Conservation (phyloP, 192 early-diverging fungal species). For the Backusella tuberculispora region DNA sequence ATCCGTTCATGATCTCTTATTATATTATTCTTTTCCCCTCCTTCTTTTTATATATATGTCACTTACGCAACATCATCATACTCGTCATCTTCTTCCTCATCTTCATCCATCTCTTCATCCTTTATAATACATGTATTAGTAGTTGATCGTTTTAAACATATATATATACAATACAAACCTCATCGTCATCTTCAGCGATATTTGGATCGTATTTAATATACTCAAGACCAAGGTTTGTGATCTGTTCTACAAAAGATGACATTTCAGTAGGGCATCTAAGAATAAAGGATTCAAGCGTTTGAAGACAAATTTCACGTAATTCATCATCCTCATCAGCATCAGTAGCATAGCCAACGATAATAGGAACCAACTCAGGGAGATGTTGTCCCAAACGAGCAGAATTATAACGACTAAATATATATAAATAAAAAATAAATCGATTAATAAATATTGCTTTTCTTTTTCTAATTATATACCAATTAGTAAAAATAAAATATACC, state of each 20-base stretch:
- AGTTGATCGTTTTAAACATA: not conserved
- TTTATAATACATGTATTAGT: slow-evolving; percentile 47
- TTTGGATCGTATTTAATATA: slow-evolving; percentile 88
- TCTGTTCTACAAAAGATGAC: slow-evolving; percentile 58
- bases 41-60: not conserved
- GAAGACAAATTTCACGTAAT: slow-evolving; percentile 79
- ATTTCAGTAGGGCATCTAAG: slow-evolving; percentile 81
- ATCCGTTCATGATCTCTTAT: no score
- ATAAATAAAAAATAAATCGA: not conserved
- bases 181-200: slow-evolving; percentile 67
- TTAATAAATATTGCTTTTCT: not conserved
- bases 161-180: slow-evolving; percentile 29
- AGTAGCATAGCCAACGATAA: slow-evolving; percentile 58
- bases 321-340: slow-evolving; percentile 76
- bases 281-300: slow-evolving; percentile 78
- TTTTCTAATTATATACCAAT: no score
- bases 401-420: slow-evolving; percentile 67
- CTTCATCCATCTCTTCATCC: slow-evolving; percentile 59
- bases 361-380: slow-evolving; percentile 62
- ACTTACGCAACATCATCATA: slow-evolving; percentile 57
- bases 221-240: slow-evolving; percentile 63
- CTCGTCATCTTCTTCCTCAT: slow-evolving; percentile 67
- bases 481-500: slow-evolving; percentile 50
- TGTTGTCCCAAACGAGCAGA: slow-evolving; percentile 68
- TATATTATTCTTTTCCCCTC: not conserved